Base-by-base conservation (phyloP, 495 filamentous ascomycete species). In the Lepraria neglecta region DNA sequence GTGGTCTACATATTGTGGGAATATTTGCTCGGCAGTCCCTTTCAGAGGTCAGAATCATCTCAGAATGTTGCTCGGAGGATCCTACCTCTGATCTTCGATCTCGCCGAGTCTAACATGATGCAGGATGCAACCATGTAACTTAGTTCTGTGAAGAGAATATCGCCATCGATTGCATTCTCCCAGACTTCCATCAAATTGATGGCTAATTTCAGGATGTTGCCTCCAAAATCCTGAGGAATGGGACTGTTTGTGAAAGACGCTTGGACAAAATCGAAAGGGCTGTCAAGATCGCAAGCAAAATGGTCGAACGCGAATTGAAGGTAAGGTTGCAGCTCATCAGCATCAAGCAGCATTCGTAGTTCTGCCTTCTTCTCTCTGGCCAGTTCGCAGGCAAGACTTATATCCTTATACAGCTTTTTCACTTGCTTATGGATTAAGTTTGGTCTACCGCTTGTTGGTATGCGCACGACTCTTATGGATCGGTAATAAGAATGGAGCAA, bases 251-350 rank as follows among this genome's bases (percentile, higher is more conserved):
- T 69, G 14, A 78, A 71, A 4, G 80, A 74, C 17, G 73, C 75
- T 58, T 77, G 67, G 28, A 82, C 75, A 61, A 85, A 82, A 64
- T 85, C 76, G 59, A 85, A 85, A 0, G 82, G 80, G 6, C 63
- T 69, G 53, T 82, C 72, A 4, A 81, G 72, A 46, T 75, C 65
- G 1, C 67, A 68, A 0, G 82, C 73, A 59, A 86, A 86, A 63
- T 86, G 82, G 38, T 82, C 76, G 58, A 81, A 84, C 0, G 78
- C 83, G 19, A 68, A 69, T 59, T 80, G 74, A 7, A 84, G 67
- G 57, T 78, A 80, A 6, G 69, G 65, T 21, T 81, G 73, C 1
- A 85, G 70, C 63, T 81, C 76, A 31, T 84, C 79, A 0, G 74
- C 72, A 56, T 78, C 75, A 6, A 75, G 72, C 6, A 79, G 64